Base-by-base conservation (phyloP, 306 rosid species). In the Cucurbita moschata region DNA sequence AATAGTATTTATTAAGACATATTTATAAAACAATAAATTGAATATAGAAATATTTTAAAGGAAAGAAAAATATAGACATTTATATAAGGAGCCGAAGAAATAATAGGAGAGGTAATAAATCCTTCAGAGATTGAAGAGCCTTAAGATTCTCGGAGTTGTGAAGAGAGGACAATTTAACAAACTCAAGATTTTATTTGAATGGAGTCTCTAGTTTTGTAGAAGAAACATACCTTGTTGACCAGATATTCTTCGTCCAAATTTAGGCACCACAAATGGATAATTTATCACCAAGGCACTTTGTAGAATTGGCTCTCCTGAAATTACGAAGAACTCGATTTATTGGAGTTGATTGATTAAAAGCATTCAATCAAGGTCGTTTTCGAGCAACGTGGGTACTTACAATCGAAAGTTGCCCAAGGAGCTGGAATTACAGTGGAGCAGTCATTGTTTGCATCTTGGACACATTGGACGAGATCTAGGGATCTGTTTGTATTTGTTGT, bases 331-430 rank as follows among this genome's bases (percentile, higher is more conserved):
- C 14, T 35, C 30, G 59, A 50, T 35, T 70, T 9, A 65, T 39
- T 23, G 16, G 69, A 62, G 26, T 56, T 15, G 23, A 40, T 10
- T 38, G n/a, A n/a, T 39, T 39, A 6, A 64, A 21, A 39, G 50
- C n/a, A 6, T 44, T 47, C 21, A 4, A 47, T 47, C 13, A 4
- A 47, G 18, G 8, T 49, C 11, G 21, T 49, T 49, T 69, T 26
- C 4, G 13, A 46, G 10, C 13, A 4, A 7, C 3, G 44, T 26
- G 23, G 15, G n/a, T 6, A 44, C 94, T 87, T 83, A 89, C 96
- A 89, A 79, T 92, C 96, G 68, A 89, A 89, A 58, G 90, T 89
- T 65, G 86, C 88, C 96, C 96, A 89, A 69, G 49, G 79, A 47
- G 94, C 0, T 61, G 96, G 84, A 75, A 87, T 73, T 49, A 43